Percentiles rank a stretch among this genome's conserved stretches.
Evolutionary conservation across 805 yeast genomes (phyloP).

Genomic region (Monosporozyma siamensis): DNA sequence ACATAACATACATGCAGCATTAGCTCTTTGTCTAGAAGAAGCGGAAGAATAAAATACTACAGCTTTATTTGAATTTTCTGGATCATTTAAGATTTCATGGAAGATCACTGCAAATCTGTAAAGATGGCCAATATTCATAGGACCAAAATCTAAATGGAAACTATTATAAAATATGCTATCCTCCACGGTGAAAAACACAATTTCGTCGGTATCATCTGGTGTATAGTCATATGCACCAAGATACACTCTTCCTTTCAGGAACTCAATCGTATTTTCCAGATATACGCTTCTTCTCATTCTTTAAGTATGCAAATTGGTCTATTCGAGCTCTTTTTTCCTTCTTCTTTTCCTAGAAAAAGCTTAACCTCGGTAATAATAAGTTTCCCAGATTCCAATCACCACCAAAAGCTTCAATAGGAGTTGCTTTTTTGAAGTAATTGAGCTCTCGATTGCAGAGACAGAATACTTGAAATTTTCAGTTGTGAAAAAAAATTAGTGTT

Average conservation of each 20-base stretch:
- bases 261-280: constrained; percentile 31
- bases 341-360: neutral
- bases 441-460: too few relatives aligned
- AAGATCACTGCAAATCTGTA: constrained; percentile 92
- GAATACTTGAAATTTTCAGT: too few relatives aligned
- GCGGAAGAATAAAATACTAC: constrained; percentile 84
- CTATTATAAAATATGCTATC: constrained; percentile 86
- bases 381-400: too few relatives aligned
- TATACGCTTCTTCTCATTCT: constrained; percentile 27
- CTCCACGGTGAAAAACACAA: constrained; percentile 85
- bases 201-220: constrained; percentile 67
- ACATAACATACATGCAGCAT: constrained; percentile 88
- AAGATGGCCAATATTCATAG: constrained; percentile 83
- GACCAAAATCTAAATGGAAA: constrained; percentile 96
- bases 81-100: constrained; percentile 84
- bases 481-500: neutral
- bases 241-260: constrained; percentile 55
- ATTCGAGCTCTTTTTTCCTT: neutral
- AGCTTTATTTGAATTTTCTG: constrained; percentile 74
- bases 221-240: constrained; percentile 78
- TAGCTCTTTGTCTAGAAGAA: constrained; percentile 72
- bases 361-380: too few relatives aligned
- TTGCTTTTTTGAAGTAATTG: too few relatives aligned
- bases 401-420: too few relatives aligned
- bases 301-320: neutral